phyloP scores from a whole-genome alignment of 129 eudicot genomes.

The Mikania micrantha region DNA sequence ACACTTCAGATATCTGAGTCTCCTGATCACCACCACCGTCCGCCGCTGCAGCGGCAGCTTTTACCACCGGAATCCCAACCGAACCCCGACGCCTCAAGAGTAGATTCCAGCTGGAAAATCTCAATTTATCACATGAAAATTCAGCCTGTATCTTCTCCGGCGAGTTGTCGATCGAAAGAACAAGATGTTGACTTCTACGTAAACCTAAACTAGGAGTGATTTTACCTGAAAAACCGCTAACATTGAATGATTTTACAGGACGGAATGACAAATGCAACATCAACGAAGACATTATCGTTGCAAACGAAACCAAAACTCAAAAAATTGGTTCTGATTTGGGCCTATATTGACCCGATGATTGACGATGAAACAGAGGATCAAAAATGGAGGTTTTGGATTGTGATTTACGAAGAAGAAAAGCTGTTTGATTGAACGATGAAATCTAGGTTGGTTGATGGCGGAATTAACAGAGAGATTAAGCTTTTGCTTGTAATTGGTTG shows the following conservation, averaged over 20 bases:
- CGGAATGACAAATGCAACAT: slow-evolving; percentile 22
- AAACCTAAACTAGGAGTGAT: slow-evolving; percentile 21
- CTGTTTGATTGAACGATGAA: slow-evolving; percentile 19
- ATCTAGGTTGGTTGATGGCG: slow-evolving; percentile 35
- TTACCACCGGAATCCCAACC: slow-evolving; percentile 26
- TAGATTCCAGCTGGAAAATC: slow-evolving; percentile 32
- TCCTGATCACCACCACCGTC: slow-evolving; percentile 44
- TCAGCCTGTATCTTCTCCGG: slow-evolving; percentile 22
- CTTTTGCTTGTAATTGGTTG: slow-evolving; percentile 24
- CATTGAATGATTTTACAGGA: slow-evolving; percentile 20
- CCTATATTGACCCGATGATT: neutral
- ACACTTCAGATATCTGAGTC: slow-evolving; percentile 49
- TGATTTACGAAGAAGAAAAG: slow-evolving; percentile 20
- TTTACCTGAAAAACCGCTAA: slow-evolving; percentile 11
- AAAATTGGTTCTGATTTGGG: neutral
- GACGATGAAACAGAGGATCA: slow-evolving; percentile 11
- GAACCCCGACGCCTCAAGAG: slow-evolving; percentile 27
- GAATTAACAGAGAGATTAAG: slow-evolving; percentile 28
- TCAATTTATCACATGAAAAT: slow-evolving; percentile 32
- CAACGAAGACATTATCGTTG: slow-evolving; percentile 19
- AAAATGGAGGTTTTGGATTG: slow-evolving; percentile 10
- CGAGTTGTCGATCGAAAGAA: slow-evolving; percentile 14
- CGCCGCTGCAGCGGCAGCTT: slow-evolving; percentile 60
- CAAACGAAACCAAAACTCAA: neutral
- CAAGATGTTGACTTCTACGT: slow-evolving; percentile 24